Conservation (phyloP, 176 grass and related monocot species). For the Puccinellia tenuiflora region DNA sequence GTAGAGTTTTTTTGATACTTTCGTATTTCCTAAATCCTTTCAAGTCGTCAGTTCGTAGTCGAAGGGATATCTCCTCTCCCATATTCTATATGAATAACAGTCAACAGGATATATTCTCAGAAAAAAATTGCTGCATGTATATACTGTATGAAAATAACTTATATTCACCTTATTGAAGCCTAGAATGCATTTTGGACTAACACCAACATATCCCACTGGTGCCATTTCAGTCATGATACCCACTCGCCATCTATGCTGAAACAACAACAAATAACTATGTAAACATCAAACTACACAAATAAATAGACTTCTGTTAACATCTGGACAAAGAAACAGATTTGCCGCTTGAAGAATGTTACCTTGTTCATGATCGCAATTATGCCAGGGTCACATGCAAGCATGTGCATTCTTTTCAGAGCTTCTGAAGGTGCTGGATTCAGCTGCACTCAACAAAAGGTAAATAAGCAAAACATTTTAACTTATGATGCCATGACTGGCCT, state of each 20-base stretch:
- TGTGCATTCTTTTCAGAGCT: constrained; percentile 97
- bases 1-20: constrained; percentile 88
- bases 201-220: constrained; percentile 86
- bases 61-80: constrained; percentile 92
- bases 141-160: background rate
- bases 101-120: constrained; percentile 17
- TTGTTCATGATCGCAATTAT: constrained; percentile 98
- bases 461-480: background rate
- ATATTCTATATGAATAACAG: constrained; percentile 56
- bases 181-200: constrained; percentile 89
- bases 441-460: constrained; percentile 32
- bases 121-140: background rate
- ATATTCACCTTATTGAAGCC: constrained; percentile 88
- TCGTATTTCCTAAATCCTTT: constrained; percentile 97
- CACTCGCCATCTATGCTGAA: constrained; percentile 88
- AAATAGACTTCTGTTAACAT: background rate
- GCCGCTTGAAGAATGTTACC: constrained; percentile 41
- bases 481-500: background rate
- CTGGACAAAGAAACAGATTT: background rate
- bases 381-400: constrained; percentile 93
- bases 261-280: constrained; percentile 5
- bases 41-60: constrained; percentile 86
- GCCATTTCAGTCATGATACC: constrained; percentile 98
- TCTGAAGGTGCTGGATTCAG: constrained; percentile 77
- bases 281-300: background rate